Evolutionary conservation across 2,329 filamentous ascomycete genomes (phyloP).

Genomic region (Myriosclerotinia scirpicola): DNA sequence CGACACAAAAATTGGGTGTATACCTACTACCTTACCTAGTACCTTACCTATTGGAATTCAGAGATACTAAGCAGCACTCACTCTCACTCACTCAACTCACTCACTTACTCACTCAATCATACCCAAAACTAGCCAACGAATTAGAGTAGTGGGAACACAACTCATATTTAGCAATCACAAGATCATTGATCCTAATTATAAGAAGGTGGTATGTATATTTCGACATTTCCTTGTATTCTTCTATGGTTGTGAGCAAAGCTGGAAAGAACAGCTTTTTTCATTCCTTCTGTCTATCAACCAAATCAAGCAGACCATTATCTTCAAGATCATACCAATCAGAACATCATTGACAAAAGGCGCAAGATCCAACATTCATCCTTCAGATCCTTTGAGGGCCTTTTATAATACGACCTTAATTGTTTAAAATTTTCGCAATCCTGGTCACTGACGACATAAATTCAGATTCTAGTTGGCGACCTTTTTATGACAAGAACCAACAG

Average conservation of each 20-base stretch:
- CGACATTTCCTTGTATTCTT: neutral
- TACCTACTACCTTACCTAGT: too few species aligned
- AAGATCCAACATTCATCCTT: neutral
- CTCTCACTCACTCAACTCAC: too few species aligned
- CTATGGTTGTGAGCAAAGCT: neutral
- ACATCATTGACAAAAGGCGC: neutral
- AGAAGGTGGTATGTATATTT: neutral
- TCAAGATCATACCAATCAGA: neutral
- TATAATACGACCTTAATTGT: conserved; percentile 9
- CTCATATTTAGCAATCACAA: neutral
- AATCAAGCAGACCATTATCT: neutral
- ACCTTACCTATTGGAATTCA: too few species aligned
- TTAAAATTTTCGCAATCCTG: conserved; percentile 5
- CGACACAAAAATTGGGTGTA: too few species aligned
- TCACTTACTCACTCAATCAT: neutral
- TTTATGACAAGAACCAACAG: neutral
- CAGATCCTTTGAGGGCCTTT: conserved; percentile 6
- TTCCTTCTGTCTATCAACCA: neutral
- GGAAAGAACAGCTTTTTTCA: neutral
- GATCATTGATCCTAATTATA: neutral
- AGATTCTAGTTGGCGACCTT: neutral
- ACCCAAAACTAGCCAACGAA: neutral
- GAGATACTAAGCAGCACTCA: too few species aligned
- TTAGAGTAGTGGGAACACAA: neutral
- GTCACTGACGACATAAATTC: conserved; percentile 17